These are phyloP conservation scores for Cytospora piceae DNA, from an alignment of 2,329 filamentous ascomycete genomes.

Conservation along the genomic window DNA sequence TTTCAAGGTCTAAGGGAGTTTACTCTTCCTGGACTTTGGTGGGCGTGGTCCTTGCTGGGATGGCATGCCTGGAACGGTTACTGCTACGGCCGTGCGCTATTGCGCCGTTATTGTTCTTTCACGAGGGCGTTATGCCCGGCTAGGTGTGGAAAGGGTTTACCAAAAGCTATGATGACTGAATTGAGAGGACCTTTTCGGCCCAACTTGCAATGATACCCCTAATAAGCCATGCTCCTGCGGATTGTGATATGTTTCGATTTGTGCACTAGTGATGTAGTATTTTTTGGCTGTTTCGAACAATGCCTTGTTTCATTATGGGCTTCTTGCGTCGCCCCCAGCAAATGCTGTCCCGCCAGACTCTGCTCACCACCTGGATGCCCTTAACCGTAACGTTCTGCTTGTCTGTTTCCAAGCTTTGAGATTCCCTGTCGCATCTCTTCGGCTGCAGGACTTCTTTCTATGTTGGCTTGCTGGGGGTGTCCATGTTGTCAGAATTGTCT, in stretches of 20 bases:
- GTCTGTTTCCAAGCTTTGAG: background rate
- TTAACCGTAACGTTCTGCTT: no score
- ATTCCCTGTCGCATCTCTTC: no score
- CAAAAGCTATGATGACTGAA: constrained; percentile 35
- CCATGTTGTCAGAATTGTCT: no score
- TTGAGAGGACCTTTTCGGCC: constrained; percentile 24
- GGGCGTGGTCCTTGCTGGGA: constrained; percentile 25
- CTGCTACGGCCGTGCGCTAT: constrained; percentile 18
- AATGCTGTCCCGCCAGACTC: background rate
- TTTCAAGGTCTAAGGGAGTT: constrained; percentile 94
- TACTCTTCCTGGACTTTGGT: constrained; percentile 23
- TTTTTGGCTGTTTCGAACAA: background rate
- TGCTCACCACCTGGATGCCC: no score
- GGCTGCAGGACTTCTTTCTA: no score
- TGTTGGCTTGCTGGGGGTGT: no score
- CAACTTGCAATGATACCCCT: background rate
- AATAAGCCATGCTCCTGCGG: background rate
- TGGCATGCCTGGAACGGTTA: constrained; percentile 22
- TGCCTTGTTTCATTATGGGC: background rate
- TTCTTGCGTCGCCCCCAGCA: no score
- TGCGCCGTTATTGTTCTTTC: constrained; percentile 32
- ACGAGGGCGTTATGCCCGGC: constrained; percentile 43
- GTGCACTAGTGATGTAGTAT: background rate
- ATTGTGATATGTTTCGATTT: background rate
- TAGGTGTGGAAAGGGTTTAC: constrained; percentile 34